Evolutionary conservation across 768 basidiomycete genomes (phyloP).

Genomic region (Leccinum incarnatum): DNA sequence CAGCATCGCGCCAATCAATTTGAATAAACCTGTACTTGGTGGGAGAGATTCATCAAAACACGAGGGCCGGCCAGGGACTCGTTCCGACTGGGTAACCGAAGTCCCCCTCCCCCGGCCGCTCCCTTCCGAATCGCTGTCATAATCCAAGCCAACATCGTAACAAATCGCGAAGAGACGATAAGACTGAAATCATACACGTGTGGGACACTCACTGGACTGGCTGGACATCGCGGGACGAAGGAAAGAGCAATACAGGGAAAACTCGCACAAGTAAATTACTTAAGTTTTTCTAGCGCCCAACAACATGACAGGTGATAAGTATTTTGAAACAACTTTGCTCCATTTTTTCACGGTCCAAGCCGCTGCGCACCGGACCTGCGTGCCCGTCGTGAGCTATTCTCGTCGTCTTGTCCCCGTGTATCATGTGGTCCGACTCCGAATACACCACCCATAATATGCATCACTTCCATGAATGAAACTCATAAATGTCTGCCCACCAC

Average conservation of each 20-base stretch:
- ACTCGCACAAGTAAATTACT: not conserved
- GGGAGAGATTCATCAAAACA: constrained; percentile 3
- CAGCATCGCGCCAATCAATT: constrained; percentile 2
- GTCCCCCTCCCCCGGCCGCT: not conserved
- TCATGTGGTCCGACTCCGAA: not conserved
- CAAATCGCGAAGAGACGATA: not conserved
- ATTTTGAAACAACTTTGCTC: not conserved
- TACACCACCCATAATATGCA: too few species aligned
- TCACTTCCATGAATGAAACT: too few species aligned
- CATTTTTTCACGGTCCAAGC: not conserved
- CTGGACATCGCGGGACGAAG: not conserved
- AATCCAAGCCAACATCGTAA: not conserved
- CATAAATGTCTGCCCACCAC: not conserved
- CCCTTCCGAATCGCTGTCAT: not conserved
- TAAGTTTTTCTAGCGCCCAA: not conserved
- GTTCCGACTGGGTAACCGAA: not conserved
- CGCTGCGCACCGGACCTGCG: not conserved
- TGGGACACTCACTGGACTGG: not conserved
- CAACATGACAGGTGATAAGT: not conserved
- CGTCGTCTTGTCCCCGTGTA: not conserved
- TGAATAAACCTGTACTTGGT: constrained; percentile 5
- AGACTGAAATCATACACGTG: not conserved
- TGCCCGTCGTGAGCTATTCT: not conserved
- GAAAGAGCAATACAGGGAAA: not conserved
- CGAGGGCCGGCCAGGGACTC: not conserved